A percentile compares a stretch with the other conserved stretches of the same genome.
phyloP scores from a whole-genome alignment of 164 flowering plant genomes.

The Saururus chinensis region DNA sequence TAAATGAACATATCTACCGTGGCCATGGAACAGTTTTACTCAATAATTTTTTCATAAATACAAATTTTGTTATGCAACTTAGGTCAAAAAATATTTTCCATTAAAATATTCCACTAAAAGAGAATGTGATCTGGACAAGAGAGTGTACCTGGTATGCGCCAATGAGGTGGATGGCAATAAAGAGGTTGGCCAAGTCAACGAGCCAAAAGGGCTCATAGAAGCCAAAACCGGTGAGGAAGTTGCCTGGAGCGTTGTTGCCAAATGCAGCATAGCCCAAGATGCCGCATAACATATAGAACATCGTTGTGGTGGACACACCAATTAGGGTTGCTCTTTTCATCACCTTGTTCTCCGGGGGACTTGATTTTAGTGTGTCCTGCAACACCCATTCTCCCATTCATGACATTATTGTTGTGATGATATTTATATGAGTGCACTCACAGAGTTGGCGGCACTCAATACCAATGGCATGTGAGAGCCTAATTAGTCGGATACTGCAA shows the following conservation, averaged over 20 bases:
- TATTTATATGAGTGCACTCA: too few species aligned
- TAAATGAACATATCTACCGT: too few species aligned
- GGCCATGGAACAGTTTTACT: too few species aligned
- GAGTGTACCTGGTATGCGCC: slow-evolving; percentile 83
- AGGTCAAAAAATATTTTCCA: too few species aligned
- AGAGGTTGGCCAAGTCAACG: slow-evolving; percentile 47
- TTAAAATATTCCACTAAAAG: too few species aligned
- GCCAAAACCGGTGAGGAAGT: slow-evolving; percentile 79
- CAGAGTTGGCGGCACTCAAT: too few species aligned
- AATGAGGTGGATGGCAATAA: slow-evolving; percentile 55
- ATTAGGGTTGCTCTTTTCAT: slow-evolving; percentile 52
- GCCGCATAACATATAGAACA: slow-evolving; percentile 61
- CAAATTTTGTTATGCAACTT: too few species aligned
- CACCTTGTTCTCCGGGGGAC: slow-evolving; percentile 48
- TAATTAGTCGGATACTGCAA: too few species aligned
- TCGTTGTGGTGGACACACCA: slow-evolving; percentile 33
- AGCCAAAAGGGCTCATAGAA: slow-evolving; percentile 82
- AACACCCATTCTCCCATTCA: neutral
- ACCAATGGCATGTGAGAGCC: too few species aligned
- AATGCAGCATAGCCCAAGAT: slow-evolving; percentile 67
- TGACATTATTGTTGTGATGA: too few species aligned
- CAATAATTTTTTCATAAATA: too few species aligned
- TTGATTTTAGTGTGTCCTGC: slow-evolving; percentile 54
- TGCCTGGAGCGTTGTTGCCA: slow-evolving; percentile 70
- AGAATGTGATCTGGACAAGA: too few species aligned